Evolutionary conservation across 495 filamentous ascomycete genomes (phyloP).

Genomic region (Neurospora sp.): DNA sequence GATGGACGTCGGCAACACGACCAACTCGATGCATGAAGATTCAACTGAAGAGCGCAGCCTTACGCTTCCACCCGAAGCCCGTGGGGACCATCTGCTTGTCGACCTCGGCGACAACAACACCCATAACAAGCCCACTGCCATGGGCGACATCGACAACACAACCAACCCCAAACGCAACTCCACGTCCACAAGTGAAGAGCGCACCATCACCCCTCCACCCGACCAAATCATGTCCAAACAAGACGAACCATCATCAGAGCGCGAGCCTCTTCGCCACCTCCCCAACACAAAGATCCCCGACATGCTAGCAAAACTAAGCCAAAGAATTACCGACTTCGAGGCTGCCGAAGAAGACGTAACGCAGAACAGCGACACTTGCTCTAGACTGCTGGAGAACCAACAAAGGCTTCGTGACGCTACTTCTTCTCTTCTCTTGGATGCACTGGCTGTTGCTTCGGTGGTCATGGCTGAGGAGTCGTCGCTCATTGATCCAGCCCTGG

Average conservation of each 20-base stretch:
- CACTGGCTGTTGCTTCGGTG: not conserved
- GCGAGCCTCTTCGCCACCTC: not conserved
- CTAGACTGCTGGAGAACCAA: not conserved
- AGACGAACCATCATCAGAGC: not conserved
- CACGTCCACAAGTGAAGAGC: not conserved
- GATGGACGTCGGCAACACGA: not conserved
- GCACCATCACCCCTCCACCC: not conserved
- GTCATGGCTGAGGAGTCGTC: not conserved
- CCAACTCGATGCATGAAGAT: not conserved
- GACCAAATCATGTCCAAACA: not conserved
- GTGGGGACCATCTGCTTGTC: not conserved
- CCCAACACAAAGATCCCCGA: not conserved
- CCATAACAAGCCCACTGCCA: rapidly evolving
- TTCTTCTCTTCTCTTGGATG: not conserved
- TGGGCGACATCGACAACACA: not conserved
- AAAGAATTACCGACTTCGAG: not conserved
- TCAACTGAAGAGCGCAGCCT: not conserved
- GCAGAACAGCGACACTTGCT: not conserved
- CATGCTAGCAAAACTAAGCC: not conserved
- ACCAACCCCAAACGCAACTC: not conserved
- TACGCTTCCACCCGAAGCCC: rapidly evolving
- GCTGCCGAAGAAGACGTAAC: not conserved
- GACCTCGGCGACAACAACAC: not conserved
- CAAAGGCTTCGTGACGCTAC: not conserved
- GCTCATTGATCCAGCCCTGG: not conserved